These are phyloP conservation scores for Rhodotorula sp. DNA, from an alignment of 1,284 basidiomycete genomes.

Conservation along the genomic window DNA sequence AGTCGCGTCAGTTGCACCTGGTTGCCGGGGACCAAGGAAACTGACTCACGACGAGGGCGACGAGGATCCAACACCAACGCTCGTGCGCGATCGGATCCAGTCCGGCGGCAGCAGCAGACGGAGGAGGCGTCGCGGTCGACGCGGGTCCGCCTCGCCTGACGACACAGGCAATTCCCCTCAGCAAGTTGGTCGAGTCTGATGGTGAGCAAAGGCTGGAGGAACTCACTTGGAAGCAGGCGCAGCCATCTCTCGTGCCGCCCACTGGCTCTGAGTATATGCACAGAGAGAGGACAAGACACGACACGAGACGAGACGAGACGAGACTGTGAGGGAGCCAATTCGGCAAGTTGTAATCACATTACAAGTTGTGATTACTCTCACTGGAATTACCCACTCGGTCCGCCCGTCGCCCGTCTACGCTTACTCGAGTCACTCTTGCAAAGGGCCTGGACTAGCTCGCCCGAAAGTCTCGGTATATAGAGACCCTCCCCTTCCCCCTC, in stretches of 20 bases:
- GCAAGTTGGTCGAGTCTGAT: not conserved
- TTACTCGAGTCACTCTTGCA: no score
- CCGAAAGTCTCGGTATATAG: not conserved
- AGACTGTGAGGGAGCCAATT: no score
- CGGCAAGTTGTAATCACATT: no score
- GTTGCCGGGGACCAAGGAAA: no score
- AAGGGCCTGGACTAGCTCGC: no score
- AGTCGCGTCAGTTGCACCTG: not conserved
- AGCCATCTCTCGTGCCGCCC: not conserved
- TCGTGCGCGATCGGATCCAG: slow-evolving; percentile 8
- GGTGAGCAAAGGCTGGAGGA: not conserved
- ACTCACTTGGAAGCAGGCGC: not conserved
- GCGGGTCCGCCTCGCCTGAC: not conserved
- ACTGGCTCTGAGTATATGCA: no score
- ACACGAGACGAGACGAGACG: no score
- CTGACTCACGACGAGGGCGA: slow-evolving; percentile 40
- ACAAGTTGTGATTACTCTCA: no score
- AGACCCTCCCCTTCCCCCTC: not conserved
- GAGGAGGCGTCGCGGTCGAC: not conserved
- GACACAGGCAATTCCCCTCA: not conserved
- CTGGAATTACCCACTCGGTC: no score
- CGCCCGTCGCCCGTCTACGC: no score
- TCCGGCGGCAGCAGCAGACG: no score
- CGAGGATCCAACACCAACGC: slow-evolving; percentile 32
- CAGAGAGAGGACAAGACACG: no score